Conservation (phyloP, 1,284 basidiomycete genomes). For the Ustilago crameri region DNA sequence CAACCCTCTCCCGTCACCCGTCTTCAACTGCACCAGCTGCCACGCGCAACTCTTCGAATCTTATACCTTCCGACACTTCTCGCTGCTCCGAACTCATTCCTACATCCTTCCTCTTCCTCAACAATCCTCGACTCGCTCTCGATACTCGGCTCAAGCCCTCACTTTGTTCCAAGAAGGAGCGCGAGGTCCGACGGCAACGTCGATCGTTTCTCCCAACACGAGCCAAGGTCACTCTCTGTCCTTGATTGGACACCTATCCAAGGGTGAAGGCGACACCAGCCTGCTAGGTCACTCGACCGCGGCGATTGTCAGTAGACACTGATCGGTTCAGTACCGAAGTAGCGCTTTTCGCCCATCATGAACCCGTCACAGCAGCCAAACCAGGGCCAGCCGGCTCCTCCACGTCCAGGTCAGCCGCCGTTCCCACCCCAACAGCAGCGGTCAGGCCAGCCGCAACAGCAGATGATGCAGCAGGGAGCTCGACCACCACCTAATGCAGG, state of each 20-base stretch:
- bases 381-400: constrained; percentile 27
- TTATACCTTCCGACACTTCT: neutral
- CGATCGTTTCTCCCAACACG: too few relatives aligned
- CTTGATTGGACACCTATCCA: too few relatives aligned
- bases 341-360: constrained; percentile 5
- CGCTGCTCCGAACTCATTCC: neutral
- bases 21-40: neutral
- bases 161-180: too few relatives aligned
- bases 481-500: constrained; percentile 21
- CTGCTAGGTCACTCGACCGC: too few relatives aligned
- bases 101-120: too few relatives aligned
- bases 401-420: constrained; percentile 19
- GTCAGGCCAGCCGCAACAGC: constrained; percentile 39
- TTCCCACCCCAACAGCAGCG: constrained; percentile 39
- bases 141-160: neutral
- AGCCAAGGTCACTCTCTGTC: too few relatives aligned
- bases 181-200: too few relatives aligned
- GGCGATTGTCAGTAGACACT: neutral
- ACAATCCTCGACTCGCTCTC: too few relatives aligned
- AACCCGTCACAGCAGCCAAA: constrained; percentile 26
- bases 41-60: neutral
- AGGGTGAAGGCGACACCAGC: too few relatives aligned
- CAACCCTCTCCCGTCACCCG: neutral
- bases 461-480: constrained; percentile 14
- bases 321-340: too few relatives aligned